Percentiles rank a stretch among this genome's conserved stretches.
These are phyloP conservation scores for Coniochaeta sp. DNA, from an alignment of 2,329 filamentous ascomycete genomes.

Conservation along the genomic window DNA sequence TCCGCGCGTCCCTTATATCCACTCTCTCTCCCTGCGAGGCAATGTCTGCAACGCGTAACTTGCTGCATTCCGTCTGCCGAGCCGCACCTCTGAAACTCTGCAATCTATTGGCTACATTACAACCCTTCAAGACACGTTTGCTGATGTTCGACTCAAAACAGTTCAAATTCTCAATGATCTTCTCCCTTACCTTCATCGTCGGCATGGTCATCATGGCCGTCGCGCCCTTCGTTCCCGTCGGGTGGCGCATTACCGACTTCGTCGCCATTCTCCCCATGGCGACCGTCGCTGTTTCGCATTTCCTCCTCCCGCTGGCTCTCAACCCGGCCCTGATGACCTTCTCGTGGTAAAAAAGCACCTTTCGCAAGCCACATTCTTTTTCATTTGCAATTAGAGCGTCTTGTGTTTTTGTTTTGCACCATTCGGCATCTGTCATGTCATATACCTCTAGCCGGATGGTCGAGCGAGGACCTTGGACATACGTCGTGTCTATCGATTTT, in stretches of 20 bases:
- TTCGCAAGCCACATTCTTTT: not conserved
- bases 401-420: not conserved
- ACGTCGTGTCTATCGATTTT: not conserved
- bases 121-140: not conserved
- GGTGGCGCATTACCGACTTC: constrained; percentile 63
- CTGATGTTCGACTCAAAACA: constrained; percentile 17
- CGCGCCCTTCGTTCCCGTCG: constrained; percentile 56
- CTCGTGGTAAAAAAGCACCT: constrained; percentile 59
- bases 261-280: constrained; percentile 72
- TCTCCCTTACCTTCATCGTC: constrained; percentile 49
- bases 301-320: constrained; percentile 64
- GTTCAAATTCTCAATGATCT: constrained; percentile 68
- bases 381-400: not conserved
- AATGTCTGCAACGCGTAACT: not conserved
- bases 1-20: constrained; percentile 20
- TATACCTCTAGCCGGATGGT: not conserved
- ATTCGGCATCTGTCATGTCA: not conserved
- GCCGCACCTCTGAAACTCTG: not conserved
- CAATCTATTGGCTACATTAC: not conserved
- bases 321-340: constrained; percentile 79
- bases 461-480: not conserved
- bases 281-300: constrained; percentile 61
- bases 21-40: constrained; percentile 15
- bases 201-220: constrained; percentile 59
- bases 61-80: not conserved